Evolutionary conservation across 768 basidiomycete genomes (phyloP), one percentile per base, ranked within the genome.

Genomic region (Hydnomerulius pinastri): DNA sequence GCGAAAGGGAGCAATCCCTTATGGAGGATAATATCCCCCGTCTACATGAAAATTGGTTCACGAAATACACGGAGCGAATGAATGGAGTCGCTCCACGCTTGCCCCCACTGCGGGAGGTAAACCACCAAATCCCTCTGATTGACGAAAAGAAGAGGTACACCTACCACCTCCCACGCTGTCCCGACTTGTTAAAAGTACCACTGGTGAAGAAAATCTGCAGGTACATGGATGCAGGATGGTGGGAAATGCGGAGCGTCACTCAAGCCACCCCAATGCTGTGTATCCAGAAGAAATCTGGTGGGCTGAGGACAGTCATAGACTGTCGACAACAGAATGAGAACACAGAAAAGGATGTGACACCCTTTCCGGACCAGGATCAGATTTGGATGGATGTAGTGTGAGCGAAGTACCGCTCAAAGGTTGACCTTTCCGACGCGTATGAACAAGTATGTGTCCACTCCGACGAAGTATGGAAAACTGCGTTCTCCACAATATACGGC

Each of bases 401-500:
- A 25, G 51, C 21, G 23, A 20, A 17, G 0, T 51, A 46, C 20
- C n/a, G 33, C 0, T 46, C 35, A 3, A 36, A 37, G 9, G 50
- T 62, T n/a, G 60, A 62, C 39, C 33, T 54, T 18, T 46, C 48
- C 25, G 42, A 54, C 13, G 61, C 61, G 20, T 63, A 54, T 32
- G 54, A 63, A 42, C 59, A 63, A 23, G 51, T 63, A 6, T 32
- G 55, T 1, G 35, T 63, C 4, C 40, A 58, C 4, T 62, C 64
- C 10, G 56, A 63, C 15, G 59, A 71, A 43, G 64, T 70, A 1
- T 17, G 46, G 1, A 37, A 51, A 0, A 59, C 62, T 0, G 46
- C 62, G 0, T 54, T 70, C 12, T 63, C 58, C 1, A 72, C 66
- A 1, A 64, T 66, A 9, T 36, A 58, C 15, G 76, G 77, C 0